Base-by-base conservation (phyloP, 2,329 filamentous ascomycete genomes). In the Pseudocercospora ulei region DNA sequence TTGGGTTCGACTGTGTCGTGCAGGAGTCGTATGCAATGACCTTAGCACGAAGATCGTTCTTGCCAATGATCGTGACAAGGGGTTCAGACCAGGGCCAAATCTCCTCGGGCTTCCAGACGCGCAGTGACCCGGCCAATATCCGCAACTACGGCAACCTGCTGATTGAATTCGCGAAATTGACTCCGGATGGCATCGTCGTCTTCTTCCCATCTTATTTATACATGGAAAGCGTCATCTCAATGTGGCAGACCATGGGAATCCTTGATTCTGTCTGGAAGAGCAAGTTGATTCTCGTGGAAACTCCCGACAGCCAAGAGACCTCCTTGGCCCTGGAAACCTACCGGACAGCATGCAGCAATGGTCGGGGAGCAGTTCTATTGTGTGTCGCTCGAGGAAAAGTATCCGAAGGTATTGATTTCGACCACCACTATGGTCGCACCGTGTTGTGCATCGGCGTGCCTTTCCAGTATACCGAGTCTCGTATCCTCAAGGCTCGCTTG, bases 231-330 rank as follows among this genome's bases (percentile, higher is more conserved):
- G 96, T 96, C 59, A 95, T 98, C 60, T 88, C 82, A 60, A 94
- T 94, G 78, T 98, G 90, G 90, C 90, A 98, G 62, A 86, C 85
- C 39, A 96, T 96, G 87, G 86, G 86, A 16, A 94, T 96, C 47
- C 69, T 98, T 22, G 90, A 98, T 63, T 82, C 90, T 58, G 86
- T 98, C 19, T 98, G 90, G 90, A 95, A 94, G 62, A 95, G 94
- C 69, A 98, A 98, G 62, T 73, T 98, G 49, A 95, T 98, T 50
- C 72, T 98, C 5, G 90, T 98, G 43, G 90, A 98, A 67, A 98
- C 92, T 0, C 90, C 90, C 0, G 90, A 98, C 60, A 85, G 86
- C 1, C 90, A 98, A 63, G 90, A 98, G 65, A 98, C 90, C 0
- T 93, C 87, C 0, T 72, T 98, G 4, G 90, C 90, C 0, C 71